Conservation (phyloP, 2,329 filamentous ascomycete genomes). For the Balansia obtecta region DNA sequence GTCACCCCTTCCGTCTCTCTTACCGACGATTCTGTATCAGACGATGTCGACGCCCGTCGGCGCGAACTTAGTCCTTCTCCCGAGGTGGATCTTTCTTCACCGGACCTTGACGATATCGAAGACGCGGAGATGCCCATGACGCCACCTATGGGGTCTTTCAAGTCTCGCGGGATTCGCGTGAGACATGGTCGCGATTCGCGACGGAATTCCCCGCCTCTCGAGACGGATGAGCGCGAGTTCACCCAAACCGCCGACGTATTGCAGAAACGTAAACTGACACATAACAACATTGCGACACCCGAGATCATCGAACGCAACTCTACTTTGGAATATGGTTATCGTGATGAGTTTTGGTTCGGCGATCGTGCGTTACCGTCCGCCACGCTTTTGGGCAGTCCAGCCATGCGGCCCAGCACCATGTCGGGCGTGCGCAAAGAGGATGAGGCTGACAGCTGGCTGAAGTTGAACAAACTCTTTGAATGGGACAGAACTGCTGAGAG, state of each 20-base stretch:
- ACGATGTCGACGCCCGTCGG: constrained; percentile 59
- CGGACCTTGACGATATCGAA: constrained; percentile 67
- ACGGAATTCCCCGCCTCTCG: constrained; percentile 75
- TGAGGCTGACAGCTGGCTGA: constrained; percentile 27
- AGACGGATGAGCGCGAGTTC: constrained; percentile 93
- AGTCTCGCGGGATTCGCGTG: constrained; percentile 26
- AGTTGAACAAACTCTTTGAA: constrained; percentile 29
- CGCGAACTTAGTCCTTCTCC: constrained; percentile 76
- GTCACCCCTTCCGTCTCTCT: constrained; percentile 74
- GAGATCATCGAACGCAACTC: constrained; percentile 19
- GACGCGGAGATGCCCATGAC: constrained; percentile 49
- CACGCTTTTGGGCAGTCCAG: constrained; percentile 40
- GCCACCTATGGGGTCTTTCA: constrained; percentile 53
- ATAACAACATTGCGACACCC: constrained; percentile 17
- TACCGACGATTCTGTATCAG: constrained; percentile 39
- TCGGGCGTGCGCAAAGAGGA: constrained; percentile 24
- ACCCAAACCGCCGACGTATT: constrained; percentile 87
- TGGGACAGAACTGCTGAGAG: constrained; percentile 71
- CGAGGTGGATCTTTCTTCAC: constrained; percentile 80
- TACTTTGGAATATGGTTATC: constrained; percentile 22
- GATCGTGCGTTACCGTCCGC: constrained; percentile 23
- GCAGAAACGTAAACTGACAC: constrained; percentile 47
- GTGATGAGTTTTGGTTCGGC: constrained; percentile 42
- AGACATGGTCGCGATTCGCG: constrained; percentile 33
- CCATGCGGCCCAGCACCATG: constrained; percentile 29